Evolutionary conservation across 139 green algal genomes (phyloP).

Genomic region (Chlorokybus atmophyticus): DNA sequence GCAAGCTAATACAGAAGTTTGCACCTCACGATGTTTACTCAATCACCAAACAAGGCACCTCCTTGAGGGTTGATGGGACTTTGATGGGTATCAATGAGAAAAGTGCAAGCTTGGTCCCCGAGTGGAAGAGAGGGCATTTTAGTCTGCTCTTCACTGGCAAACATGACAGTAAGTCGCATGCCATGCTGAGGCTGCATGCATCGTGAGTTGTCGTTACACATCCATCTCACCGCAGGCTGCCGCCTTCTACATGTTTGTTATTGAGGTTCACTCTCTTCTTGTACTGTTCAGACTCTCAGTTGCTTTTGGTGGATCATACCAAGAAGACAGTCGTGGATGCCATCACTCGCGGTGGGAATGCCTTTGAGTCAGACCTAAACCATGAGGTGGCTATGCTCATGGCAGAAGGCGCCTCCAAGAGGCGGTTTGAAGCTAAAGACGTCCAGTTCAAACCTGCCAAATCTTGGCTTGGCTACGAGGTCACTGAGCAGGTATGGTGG

Average conservation of each 20-base stretch:
- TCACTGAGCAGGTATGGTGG: not conserved
- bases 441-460: not conserved
- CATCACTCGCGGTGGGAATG: not conserved
- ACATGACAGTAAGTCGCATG: too few species aligned
- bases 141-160: not conserved
- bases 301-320: constrained; percentile 2
- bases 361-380: not conserved
- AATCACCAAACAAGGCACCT: not conserved
- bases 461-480: not conserved
- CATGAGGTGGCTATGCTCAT: not conserved
- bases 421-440: not conserved
- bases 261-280: too few species aligned
- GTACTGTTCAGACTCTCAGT: not conserved
- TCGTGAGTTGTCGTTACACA: too few species aligned
- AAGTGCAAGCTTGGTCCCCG: not conserved
- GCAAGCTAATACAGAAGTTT: constrained; percentile 1
- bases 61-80: constrained; percentile 6
- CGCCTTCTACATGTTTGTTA: too few species aligned
- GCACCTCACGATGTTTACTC: constrained; percentile 3
- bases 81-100: constrained; percentile 4
- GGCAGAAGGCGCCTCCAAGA: too few species aligned
- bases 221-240: too few species aligned
- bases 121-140: constrained; percentile 3
- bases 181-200: too few species aligned
- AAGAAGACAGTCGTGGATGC: constrained; percentile 5